Evolutionary conservation across 805 yeast species (phyloP).

Genomic region (Pichia manshurica): DNA sequence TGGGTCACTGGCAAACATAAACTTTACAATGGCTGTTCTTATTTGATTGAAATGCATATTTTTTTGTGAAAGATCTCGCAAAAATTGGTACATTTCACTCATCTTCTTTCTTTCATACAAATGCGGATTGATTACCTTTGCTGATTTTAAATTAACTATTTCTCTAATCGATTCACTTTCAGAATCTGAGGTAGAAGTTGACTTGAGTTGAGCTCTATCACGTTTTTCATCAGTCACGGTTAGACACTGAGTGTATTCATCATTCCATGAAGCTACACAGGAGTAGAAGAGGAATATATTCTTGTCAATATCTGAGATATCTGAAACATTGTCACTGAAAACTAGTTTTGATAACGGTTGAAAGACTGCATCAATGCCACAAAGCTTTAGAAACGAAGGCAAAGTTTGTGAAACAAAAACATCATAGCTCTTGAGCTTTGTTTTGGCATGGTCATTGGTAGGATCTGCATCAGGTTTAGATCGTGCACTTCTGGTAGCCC

Average conservation of each 20-base stretch:
- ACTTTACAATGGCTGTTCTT: slow-evolving; percentile 23
- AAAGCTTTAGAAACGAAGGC: slow-evolving; percentile 15
- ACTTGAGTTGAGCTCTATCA: background rate
- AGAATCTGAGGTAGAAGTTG: background rate
- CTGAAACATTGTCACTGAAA: background rate
- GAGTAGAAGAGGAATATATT: slow-evolving; percentile 10
- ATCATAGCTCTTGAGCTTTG: slow-evolving; percentile 4
- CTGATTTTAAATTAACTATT: slow-evolving; percentile 19
- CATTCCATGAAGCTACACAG: slow-evolving; percentile 19
- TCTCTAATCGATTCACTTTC: slow-evolving; percentile 28
- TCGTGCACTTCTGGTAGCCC: slow-evolving; percentile 18
- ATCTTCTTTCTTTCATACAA: slow-evolving; percentile 18
- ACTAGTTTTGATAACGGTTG: slow-evolving; percentile 37
- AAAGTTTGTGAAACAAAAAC: slow-evolving; percentile 13
- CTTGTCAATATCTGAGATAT: background rate
- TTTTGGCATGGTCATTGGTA: slow-evolving; percentile 12
- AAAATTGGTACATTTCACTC: slow-evolving; percentile 16
- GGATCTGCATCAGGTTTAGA: slow-evolving; percentile 14
- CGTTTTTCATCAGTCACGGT: slow-evolving; percentile 17
- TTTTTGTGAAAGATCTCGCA: slow-evolving; percentile 17
- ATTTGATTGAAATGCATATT: slow-evolving; percentile 26
- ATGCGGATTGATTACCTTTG: slow-evolving; percentile 9
- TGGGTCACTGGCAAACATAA: slow-evolving; percentile 15
- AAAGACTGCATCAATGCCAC: slow-evolving; percentile 36
- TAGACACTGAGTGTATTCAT: slow-evolving; percentile 20